Percentiles rank a stretch among this genome's conserved stretches.
These are phyloP conservation scores for Penicillium sp. DNA, from an alignment of 2,329 filamentous ascomycete species.

Conservation along the genomic window DNA sequence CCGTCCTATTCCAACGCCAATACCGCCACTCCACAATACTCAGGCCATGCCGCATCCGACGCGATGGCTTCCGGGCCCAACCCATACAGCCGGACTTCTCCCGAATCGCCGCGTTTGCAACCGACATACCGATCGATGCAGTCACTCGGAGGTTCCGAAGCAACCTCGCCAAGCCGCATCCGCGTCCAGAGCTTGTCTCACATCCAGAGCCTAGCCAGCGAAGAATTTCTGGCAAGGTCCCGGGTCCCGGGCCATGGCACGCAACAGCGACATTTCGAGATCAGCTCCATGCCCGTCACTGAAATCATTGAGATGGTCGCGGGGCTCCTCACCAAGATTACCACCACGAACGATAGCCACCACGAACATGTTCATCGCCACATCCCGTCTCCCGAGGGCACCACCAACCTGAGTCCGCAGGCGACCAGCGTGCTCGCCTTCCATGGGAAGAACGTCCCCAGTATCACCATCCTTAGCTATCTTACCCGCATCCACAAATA, in stretches of 20 bases:
- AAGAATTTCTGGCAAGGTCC: slow-evolving; percentile 60
- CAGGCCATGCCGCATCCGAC: slow-evolving; percentile 18
- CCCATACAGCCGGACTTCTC: slow-evolving; percentile 34
- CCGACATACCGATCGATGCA: slow-evolving; percentile 44
- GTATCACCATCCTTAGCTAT: slow-evolving; percentile 95
- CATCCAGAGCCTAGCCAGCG: slow-evolving; percentile 79
- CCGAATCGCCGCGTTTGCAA: slow-evolving; percentile 45
- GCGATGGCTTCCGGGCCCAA: slow-evolving; percentile 26
- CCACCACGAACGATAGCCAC: slow-evolving; percentile 89
- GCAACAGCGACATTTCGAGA: slow-evolving; percentile 72
- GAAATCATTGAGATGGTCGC: slow-evolving; percentile 99
- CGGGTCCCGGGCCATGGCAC: slow-evolving; percentile 42
- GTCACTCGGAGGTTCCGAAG: slow-evolving; percentile 42
- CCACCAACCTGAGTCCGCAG: slow-evolving; percentile 57
- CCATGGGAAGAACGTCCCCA: slow-evolving; percentile 95
- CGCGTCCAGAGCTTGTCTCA: slow-evolving; percentile 85
- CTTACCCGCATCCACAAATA: slow-evolving; percentile 96
- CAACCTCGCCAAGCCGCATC: slow-evolving; percentile 57
- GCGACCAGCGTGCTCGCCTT: slow-evolving; percentile 82
- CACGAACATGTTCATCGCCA: slow-evolving; percentile 84
- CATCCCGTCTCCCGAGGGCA: slow-evolving; percentile 57
- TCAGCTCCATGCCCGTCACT: slow-evolving; percentile 93
- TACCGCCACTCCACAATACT: slow-evolving; percentile 19
- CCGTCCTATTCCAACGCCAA: slow-evolving; percentile 12
- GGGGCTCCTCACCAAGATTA: slow-evolving; percentile 92